These are phyloP conservation scores for Hsuehochloa calcarea DNA, from an alignment of 176 grass and related monocot species.

Conservation along the genomic window DNA sequence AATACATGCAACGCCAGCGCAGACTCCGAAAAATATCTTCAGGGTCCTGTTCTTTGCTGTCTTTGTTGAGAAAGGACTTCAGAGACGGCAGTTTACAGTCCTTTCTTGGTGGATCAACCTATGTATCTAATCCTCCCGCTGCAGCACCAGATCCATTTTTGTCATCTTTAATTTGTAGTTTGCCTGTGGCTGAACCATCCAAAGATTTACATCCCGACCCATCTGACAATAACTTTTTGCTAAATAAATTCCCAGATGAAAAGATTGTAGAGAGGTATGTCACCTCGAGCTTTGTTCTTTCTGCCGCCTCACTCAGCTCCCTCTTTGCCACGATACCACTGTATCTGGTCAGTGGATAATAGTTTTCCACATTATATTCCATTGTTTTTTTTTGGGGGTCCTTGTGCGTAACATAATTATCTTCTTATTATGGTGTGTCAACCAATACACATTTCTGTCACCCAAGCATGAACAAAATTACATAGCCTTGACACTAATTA, in stretches of 20 bases:
- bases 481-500: background rate
- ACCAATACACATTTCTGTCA: background rate
- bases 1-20: conserved; percentile 74
- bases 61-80: conserved; percentile 80
- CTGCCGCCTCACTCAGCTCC: conserved; percentile 43
- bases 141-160: conserved; percentile 86
- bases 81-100: conserved; percentile 79
- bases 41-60: conserved; percentile 66
- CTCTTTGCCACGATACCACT: conserved; percentile 39
- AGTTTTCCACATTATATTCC: conserved; percentile 14
- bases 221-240: conserved; percentile 55
- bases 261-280: conserved; percentile 70
- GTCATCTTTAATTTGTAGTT: conserved; percentile 84
- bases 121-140: conserved; percentile 53
- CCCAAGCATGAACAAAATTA: background rate
- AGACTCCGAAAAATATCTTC: conserved; percentile 68
- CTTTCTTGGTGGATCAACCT: conserved; percentile 78
- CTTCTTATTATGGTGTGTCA: background rate
- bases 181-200: conserved; percentile 61
- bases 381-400: background rate
- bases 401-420: background rate
- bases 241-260: conserved; percentile 65
- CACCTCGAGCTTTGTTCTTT: conserved; percentile 48
- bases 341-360: conserved; percentile 50
- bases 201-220: conserved; percentile 72